A percentile compares a stretch with the other conserved stretches of the same genome.
These are phyloP conservation scores for Sclerotinia sclerotiorum DNA, from an alignment of 2,329 filamentous ascomycete species.

Conservation along the genomic window DNA sequence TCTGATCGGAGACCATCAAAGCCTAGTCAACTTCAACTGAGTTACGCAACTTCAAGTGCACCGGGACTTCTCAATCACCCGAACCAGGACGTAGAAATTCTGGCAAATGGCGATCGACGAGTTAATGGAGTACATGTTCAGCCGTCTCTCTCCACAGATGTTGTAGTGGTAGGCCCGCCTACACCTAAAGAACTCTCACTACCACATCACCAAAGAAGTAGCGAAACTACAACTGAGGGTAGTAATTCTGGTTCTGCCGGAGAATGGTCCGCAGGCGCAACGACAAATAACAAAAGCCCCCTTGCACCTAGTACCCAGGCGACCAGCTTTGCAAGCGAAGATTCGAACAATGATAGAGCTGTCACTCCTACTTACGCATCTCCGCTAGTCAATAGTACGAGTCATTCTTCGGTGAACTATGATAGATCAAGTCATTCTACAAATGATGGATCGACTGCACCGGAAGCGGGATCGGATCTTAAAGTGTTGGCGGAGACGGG, in stretches of 20 bases:
- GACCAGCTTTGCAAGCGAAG: constrained; percentile 63
- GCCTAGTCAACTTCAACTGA: constrained; percentile 40
- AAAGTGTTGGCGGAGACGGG: constrained; percentile 49
- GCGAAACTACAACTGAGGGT: constrained; percentile 62
- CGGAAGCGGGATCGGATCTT: constrained; percentile 18
- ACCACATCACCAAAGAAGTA: constrained; percentile 50
- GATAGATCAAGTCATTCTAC: constrained; percentile 24
- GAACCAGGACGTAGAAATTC: constrained; percentile 16
- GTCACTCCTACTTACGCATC: constrained; percentile 27
- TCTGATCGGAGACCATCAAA: constrained; percentile 34
- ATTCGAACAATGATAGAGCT: constrained; percentile 25
- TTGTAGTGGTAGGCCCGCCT: constrained; percentile 32
- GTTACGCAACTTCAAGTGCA: constrained; percentile 34
- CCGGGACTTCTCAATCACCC: constrained; percentile 29
- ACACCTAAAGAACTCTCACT: constrained; percentile 27
- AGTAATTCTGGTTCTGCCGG: constrained; percentile 54
- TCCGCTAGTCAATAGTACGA: constrained; percentile 38
- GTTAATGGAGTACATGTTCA: constrained; percentile 26
- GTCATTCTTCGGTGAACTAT: constrained; percentile 26
- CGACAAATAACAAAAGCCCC: constrained; percentile 63
- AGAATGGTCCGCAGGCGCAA: constrained; percentile 63
- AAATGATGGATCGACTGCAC: constrained; percentile 19
- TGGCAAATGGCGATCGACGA: constrained; percentile 23
- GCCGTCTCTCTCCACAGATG: constrained; percentile 36
- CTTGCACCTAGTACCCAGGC: constrained; percentile 65